Evolutionary conservation across 2,329 filamentous ascomycete genomes (phyloP).

Genomic region (Talaromyces sp.): DNA sequence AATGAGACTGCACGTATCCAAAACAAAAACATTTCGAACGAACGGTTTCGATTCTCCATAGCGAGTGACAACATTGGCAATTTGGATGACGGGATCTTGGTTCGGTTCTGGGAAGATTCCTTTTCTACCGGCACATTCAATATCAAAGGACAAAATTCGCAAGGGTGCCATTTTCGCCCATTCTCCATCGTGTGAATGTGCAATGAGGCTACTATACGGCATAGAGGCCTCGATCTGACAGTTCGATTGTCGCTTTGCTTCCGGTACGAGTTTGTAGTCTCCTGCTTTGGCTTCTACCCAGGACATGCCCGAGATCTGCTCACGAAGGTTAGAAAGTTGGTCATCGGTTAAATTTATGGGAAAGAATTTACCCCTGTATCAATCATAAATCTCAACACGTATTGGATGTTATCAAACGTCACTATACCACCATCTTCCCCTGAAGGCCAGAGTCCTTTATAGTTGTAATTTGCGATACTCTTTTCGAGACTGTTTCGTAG

Average conservation of each 20-base stretch:
- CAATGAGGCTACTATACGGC: conserved; percentile 77
- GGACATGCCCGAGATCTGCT: conserved; percentile 84
- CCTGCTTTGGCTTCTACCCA: conserved; percentile 85
- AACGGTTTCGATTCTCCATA: conserved; percentile 97
- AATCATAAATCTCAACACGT: conserved; percentile 95
- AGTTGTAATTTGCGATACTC: conserved; percentile 68
- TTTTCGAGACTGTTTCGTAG: conserved; percentile 74
- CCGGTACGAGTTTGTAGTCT: conserved; percentile 69
- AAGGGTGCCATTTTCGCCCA: conserved; percentile 98
- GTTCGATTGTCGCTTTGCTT: conserved; percentile 73
- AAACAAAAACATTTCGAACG: conserved; percentile 91
- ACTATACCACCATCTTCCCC: conserved; percentile 66
- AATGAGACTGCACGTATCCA: conserved; percentile 88
- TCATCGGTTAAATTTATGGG: background rate
- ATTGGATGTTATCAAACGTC: conserved; percentile 96
- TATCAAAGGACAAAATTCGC: conserved; percentile 92
- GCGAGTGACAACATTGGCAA: conserved; percentile 90
- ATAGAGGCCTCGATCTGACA: conserved; percentile 94
- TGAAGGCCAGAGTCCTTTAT: conserved; percentile 82
- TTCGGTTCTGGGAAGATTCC: conserved; percentile 94
- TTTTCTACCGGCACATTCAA: conserved; percentile 96
- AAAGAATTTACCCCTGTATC: conserved; percentile 69
- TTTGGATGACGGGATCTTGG: conserved; percentile 93
- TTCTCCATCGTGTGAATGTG: conserved; percentile 85
- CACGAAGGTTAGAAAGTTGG: conserved; percentile 10